Evolutionary conservation across 805 yeast species (phyloP), one percentile per base, ranked within the genome.

Genomic region (Cyberlindnera galapagoensis): DNA sequence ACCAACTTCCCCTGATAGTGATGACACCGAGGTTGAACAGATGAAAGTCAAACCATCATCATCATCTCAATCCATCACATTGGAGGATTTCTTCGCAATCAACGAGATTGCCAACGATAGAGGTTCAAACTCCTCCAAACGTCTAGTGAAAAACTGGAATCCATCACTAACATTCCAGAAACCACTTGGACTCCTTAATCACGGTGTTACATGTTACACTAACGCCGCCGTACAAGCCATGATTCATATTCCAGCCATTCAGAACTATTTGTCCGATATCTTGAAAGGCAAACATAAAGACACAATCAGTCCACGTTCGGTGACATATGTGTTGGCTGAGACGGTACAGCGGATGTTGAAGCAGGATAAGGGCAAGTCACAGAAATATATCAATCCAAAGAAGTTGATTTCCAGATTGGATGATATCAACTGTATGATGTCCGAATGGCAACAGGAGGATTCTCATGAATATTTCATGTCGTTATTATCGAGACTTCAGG

Each of bases 391-490:
- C 33, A 82, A 82, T 58, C 97, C 95, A 8, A 76, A 76, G 45
- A 74, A 72, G 49, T 65, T 87, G 47, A 79, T 84, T 37, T 67
- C 67, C 31, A 68, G 86, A 43, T 63, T 84, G 36, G 83, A 72
- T 30, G 95, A 85, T 48, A 85, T 90, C 48, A 87, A 87, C 57
- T 85, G 95, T 54, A 84, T 85, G 95, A 86, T 88, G 95, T 77
- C 87, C 27, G 92, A 80, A 55, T 88, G 95, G 95, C 88, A 86
- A 58, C 98, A 92, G 57, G 97, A 92, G 58, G 98, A 92, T 59
- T 82, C 95, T 1, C 98, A 92, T 59, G 98, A 92, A 59, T 92
- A 88, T 60, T 85, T 81, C 56, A 88, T 88, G 97, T 84, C 95
- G 9, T 63, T 88, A 39, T 70, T 88, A 69, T 75, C 90, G 7